These are phyloP conservation scores for Chenopodium album DNA, from an alignment of 148 eudicot species.

Conservation along the genomic window DNA sequence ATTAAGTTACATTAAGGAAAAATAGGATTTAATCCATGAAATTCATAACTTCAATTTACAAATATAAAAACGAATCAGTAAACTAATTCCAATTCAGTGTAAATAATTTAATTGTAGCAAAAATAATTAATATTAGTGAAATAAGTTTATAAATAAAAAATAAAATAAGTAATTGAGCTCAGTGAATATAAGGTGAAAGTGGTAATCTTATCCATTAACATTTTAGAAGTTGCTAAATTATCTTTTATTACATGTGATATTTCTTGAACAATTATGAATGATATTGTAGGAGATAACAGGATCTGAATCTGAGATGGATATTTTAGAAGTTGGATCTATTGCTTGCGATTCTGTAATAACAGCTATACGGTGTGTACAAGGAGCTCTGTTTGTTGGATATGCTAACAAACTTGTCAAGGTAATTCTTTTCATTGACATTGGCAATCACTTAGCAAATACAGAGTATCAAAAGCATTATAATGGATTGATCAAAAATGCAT, in stretches of 20 bases:
- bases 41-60: no score
- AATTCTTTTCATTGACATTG: background rate
- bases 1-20: no score
- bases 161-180: no score
- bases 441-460: background rate
- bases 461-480: background rate
- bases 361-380: constrained; percentile 53
- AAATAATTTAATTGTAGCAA: no score
- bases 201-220: background rate
- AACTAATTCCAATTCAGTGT: no score
- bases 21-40: no score
- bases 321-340: constrained; percentile 52
- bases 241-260: background rate
- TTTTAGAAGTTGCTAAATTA: background rate
- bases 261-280: background rate
- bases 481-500: background rate
- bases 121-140: no score
- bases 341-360: constrained; percentile 71
- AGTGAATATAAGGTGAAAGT: no score
- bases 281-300: constrained; percentile 49
- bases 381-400: constrained; percentile 70
- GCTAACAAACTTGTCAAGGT: constrained; percentile 79
- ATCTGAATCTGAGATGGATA: constrained; percentile 45
- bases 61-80: no score
- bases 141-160: no score